These are phyloP conservation scores for Vitis rupestris DNA, from an alignment of 164 flowering plant species.

Conservation along the genomic window DNA sequence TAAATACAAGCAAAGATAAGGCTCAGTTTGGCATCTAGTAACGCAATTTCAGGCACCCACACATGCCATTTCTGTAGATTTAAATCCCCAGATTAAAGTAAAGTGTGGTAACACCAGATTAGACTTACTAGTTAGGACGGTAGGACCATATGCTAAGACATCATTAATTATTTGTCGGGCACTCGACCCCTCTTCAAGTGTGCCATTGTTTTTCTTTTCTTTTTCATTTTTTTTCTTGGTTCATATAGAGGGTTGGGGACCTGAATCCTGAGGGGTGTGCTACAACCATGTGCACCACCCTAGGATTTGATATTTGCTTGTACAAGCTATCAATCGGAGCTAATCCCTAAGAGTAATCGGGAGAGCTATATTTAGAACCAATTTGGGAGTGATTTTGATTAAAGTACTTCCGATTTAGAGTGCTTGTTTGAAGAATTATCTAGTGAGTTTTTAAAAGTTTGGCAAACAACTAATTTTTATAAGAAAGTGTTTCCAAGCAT, in stretches of 20 bases:
- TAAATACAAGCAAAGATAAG: too few species aligned
- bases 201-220: not conserved
- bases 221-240: too few species aligned
- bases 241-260: not conserved
- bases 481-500: too few species aligned
- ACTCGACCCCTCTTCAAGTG: not conserved
- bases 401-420: too few species aligned
- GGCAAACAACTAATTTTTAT: too few species aligned
- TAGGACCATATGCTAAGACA: constrained; percentile 1
- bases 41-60: not conserved
- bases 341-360: too few species aligned
- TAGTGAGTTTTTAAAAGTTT: too few species aligned
- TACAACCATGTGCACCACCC: not conserved
- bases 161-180: not conserved
- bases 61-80: not conserved
- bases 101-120: not conserved
- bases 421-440: too few species aligned
- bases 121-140: not conserved
- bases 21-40: too few species aligned
- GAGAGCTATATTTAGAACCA: too few species aligned
- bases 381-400: too few species aligned
- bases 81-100: not conserved
- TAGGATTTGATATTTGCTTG: not conserved
- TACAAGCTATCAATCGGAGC: not conserved
- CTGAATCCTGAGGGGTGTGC: not conserved